Evolutionary conservation across 495 filamentous ascomycete species (phyloP).

Genomic region (Trichoderma erinaceum): DNA sequence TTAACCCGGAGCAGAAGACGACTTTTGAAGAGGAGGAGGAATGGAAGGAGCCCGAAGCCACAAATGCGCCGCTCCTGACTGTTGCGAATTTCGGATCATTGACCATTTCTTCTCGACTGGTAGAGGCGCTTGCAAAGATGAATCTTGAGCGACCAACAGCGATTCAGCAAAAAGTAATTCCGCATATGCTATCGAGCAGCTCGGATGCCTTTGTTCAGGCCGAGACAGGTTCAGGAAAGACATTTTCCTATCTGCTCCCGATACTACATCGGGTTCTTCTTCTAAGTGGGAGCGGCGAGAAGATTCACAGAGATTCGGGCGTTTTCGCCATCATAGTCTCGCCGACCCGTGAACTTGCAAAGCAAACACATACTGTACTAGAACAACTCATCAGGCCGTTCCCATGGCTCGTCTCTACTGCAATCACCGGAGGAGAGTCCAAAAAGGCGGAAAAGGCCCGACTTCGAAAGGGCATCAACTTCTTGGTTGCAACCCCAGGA

Average conservation of each 20-base stretch:
- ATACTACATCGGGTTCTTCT: constrained; percentile 82
- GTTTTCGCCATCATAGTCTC: constrained; percentile 88
- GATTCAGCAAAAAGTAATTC: constrained; percentile 84
- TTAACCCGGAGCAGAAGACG: constrained; percentile 66
- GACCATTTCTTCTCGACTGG: constrained; percentile 69
- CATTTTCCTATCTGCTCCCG: constrained; percentile 84
- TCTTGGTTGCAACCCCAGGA: constrained; percentile 90
- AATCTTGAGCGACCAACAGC: constrained; percentile 86
- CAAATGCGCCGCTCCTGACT: constrained; percentile 87
- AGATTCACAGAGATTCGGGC: constrained; percentile 73
- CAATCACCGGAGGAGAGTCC: constrained; percentile 92
- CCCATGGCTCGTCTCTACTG: constrained; percentile 83
- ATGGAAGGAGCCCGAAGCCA: constrained; percentile 57
- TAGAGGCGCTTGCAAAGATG: constrained; percentile 77
- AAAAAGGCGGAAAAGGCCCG: constrained; percentile 96
- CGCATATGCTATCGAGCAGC: constrained; percentile 56
- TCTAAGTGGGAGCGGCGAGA: constrained; percentile 52
- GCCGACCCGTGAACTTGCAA: constrained; percentile 86
- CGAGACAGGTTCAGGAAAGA: constrained; percentile 96
- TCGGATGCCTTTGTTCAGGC: constrained; percentile 96
- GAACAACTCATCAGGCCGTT: constrained; percentile 76
- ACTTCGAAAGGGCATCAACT: constrained; percentile 86
- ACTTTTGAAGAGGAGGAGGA: constrained; percentile 39
- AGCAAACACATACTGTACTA: constrained; percentile 82
- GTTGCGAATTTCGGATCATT: constrained; percentile 78